Percentiles rank a stretch among this genome's conserved stretches.
phyloP scores from a whole-genome alignment of 768 basidiomycete species.

The Tephrocybe sp. region DNA sequence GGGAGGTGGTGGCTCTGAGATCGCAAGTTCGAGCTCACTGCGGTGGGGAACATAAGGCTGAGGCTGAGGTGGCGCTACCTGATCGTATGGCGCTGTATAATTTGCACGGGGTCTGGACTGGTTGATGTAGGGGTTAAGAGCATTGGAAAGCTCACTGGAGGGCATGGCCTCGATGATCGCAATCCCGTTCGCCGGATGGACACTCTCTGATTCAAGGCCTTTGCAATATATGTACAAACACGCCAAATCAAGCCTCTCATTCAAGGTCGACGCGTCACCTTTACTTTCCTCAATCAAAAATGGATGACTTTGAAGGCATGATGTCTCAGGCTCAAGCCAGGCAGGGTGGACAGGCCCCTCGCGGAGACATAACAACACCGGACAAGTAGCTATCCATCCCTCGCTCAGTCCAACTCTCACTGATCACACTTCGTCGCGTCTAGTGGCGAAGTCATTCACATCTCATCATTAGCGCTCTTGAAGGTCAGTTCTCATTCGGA shows the following conservation, averaged over 20 bases:
- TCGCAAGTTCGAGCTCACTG: constrained; percentile 65
- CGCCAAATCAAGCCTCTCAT: constrained; percentile 14
- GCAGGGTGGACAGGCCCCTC: constrained; percentile 38
- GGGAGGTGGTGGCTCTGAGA: constrained; percentile 43
- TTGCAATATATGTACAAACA: constrained; percentile 32
- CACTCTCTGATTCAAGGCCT: constrained; percentile 12
- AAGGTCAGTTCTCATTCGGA: constrained; percentile 58
- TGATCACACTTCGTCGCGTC: constrained; percentile 8
- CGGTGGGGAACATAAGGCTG: constrained; percentile 53
- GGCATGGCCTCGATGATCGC: constrained; percentile 39
- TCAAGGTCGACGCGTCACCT: constrained; percentile 47
- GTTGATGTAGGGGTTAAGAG: constrained; percentile 68
- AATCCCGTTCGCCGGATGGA: background rate
- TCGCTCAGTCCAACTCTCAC: background rate
- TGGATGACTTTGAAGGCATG: constrained; percentile 55
- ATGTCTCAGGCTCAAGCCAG: constrained; percentile 48
- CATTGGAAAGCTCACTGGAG: constrained; percentile 76
- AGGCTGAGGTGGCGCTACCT: constrained; percentile 24
- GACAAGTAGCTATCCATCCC: constrained; percentile 61
- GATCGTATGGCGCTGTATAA: constrained; percentile 26
- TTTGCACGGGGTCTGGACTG: constrained; percentile 37
- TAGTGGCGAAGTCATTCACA: constrained; percentile 94
- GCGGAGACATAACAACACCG: constrained; percentile 56
- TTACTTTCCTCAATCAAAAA: constrained; percentile 21
- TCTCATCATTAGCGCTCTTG: constrained; percentile 93